These are phyloP conservation scores for Yamadazyma phyllophila DNA, from an alignment of 805 yeast species.

Conservation along the genomic window DNA sequence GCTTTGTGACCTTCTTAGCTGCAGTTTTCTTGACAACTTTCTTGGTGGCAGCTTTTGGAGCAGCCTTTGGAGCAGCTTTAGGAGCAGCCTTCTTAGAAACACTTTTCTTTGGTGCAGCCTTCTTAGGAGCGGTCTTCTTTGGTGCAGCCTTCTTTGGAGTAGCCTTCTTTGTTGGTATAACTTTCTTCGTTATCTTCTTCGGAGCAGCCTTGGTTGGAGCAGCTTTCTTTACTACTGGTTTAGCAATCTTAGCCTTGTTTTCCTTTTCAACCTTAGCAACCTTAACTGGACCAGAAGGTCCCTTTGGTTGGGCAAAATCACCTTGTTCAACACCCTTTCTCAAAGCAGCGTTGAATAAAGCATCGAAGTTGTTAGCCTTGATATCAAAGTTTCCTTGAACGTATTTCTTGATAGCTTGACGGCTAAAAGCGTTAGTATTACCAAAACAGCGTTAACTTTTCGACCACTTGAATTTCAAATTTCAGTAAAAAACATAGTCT, in stretches of 20 bases:
- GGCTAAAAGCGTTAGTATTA: constrained; percentile 36
- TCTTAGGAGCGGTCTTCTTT: constrained; percentile 16
- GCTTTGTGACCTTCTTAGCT: constrained; percentile 5
- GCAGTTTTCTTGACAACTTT: constrained; percentile 7
- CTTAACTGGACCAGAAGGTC: constrained; percentile 85
- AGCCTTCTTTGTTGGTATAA: constrained; percentile 9
- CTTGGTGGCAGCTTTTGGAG: not conserved
- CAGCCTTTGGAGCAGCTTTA: not conserved
- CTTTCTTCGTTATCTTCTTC: constrained; percentile 6
- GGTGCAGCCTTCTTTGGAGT: constrained; percentile 4
- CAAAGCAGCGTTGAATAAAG: constrained; percentile 72
- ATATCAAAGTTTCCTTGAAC: constrained; percentile 62
- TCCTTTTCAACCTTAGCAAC: constrained; percentile 46
- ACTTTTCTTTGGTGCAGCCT: constrained; percentile 23
- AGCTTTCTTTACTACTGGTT: constrained; percentile 23
- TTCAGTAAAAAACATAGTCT: not conserved
- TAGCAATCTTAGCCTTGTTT: constrained; percentile 24
- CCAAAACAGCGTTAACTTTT: no score
- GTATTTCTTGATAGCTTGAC: constrained; percentile 85
- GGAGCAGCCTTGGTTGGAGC: constrained; percentile 18
- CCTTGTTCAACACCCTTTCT: constrained; percentile 80
- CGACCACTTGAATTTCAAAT: not conserved
- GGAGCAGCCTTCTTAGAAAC: constrained; percentile 1
- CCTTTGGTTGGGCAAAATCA: constrained; percentile 80
- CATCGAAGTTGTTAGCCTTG: constrained; percentile 65